A percentile compares a stretch with the other conserved stretches of the same genome.
Conservation (phyloP, 108 stramenopile genomes). For the Nitzschia inconspicua region DNA sequence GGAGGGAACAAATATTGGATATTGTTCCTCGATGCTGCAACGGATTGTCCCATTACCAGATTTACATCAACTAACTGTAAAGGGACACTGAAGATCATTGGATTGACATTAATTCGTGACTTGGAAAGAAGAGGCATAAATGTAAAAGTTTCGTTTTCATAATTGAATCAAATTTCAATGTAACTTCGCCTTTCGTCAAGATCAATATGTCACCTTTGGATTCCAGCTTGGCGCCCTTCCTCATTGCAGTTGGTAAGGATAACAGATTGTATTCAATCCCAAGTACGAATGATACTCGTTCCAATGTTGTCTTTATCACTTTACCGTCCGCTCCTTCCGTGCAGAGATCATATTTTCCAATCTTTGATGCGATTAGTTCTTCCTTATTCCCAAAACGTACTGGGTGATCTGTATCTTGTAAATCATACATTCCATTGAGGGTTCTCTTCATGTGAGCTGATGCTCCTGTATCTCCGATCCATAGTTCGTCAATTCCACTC, state of each 20-base stretch:
- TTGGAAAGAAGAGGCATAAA: background rate
- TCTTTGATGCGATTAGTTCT: background rate
- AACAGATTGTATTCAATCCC: no score
- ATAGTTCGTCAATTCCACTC: background rate
- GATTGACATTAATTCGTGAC: background rate
- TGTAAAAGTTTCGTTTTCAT: constrained; percentile 4
- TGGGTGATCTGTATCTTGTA: no score
- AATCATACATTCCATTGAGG: no score
- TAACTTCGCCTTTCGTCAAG: background rate
- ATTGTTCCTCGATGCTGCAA: constrained; percentile 21
- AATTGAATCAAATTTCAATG: background rate
- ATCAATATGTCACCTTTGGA: background rate
- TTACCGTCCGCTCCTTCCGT: no score
- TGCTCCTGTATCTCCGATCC: background rate
- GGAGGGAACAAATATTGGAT: constrained; percentile 13
- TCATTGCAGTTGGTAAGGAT: no score
- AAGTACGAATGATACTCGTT: no score
- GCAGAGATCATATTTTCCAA: no score
- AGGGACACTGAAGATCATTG: constrained; percentile 12
- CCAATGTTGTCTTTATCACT: no score
- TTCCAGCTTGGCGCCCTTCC: background rate
- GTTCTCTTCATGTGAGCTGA: no score
- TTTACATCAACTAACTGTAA: no score
- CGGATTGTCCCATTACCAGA: background rate
- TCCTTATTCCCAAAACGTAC: no score